Evolutionary conservation across 805 yeast species (phyloP).

Genomic region (Yarrowia porcina): DNA sequence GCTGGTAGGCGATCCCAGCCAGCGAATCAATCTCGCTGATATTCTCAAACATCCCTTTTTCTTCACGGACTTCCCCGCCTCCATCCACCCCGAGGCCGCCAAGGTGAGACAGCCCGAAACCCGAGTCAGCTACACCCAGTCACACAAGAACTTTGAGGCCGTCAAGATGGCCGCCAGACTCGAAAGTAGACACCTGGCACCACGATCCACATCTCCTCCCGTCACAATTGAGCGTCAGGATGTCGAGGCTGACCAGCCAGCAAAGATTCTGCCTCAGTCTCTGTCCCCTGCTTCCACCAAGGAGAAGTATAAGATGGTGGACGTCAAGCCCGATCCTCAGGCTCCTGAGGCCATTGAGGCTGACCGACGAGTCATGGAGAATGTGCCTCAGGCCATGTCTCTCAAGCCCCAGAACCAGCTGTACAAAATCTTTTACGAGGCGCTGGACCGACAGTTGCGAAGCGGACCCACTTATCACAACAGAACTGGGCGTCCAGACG

Average conservation of each 20-base stretch:
- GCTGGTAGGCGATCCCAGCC: conserved; percentile 70
- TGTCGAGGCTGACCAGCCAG: conserved; percentile 44
- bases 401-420: conserved; percentile 6
- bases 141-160: conserved; percentile 62
- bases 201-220: conserved; percentile 21
- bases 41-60: conserved; percentile 85
- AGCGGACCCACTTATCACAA: neutral
- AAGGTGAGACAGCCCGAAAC: neutral
- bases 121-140: conserved; percentile 33
- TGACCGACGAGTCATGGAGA: conserved; percentile 12
- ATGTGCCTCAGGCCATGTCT: conserved; percentile 1
- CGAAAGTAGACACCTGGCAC: conserved; percentile 19
- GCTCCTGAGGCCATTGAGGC: neutral
- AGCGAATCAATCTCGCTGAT: conserved; percentile 77
- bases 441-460: neutral
- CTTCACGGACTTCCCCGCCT: conserved; percentile 76
- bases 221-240: conserved; percentile 32
- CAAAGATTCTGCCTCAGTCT: conserved; percentile 73
- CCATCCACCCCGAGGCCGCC: conserved; percentile 43
- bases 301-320: conserved; percentile 62
- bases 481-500: neutral
- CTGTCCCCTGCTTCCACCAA: conserved; percentile 91
- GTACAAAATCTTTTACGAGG: neutral
- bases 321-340: conserved; percentile 29
- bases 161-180: conserved; percentile 66